Conservation (phyloP, 371 early-diverging fungal species). For the Mucor piriformis region DNA sequence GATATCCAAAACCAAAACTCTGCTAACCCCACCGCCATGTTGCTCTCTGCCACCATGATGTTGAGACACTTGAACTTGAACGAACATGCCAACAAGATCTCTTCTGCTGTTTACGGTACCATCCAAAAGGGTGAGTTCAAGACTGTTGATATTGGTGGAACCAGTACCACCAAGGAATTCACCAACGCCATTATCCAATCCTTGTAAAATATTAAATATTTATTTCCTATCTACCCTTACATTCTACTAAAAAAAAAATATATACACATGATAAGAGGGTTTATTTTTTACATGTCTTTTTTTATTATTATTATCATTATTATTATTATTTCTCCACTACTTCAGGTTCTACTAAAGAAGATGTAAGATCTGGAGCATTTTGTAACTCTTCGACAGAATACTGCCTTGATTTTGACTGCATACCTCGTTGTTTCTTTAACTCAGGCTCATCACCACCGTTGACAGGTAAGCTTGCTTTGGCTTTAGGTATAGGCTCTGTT, state of each 20-base stretch:
- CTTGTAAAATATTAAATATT: too few relatives aligned
- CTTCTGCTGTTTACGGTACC: constrained; percentile 63
- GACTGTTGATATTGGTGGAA: constrained; percentile 54
- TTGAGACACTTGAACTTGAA: constrained; percentile 89
- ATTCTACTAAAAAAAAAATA: background rate
- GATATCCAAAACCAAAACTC: constrained; percentile 91
- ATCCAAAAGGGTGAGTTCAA: constrained; percentile 31
- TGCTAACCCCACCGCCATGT: constrained; percentile 93
- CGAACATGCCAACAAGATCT: constrained; percentile 84
- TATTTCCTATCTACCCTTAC: too few relatives aligned
- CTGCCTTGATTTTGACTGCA: constrained; percentile 22
- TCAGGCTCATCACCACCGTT: constrained; percentile 1
- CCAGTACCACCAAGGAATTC: constrained; percentile 84
- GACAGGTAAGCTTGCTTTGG: constrained; percentile 1
- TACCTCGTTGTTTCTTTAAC: background rate
- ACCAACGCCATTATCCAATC: constrained; percentile 72
- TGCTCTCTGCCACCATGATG: constrained; percentile 90
- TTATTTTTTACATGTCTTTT: too few relatives aligned
- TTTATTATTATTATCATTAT: too few relatives aligned
- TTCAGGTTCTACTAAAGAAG: background rate
- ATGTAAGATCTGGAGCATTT: constrained; percentile 16
- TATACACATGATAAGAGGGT: too few relatives aligned
- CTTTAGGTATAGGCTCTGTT: background rate
- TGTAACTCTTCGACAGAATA: constrained; percentile 19
- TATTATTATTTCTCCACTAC: too few relatives aligned